phyloP scores from a whole-genome alignment of 2,329 filamentous ascomycete species.

The Cordyceps fumosorosea region DNA sequence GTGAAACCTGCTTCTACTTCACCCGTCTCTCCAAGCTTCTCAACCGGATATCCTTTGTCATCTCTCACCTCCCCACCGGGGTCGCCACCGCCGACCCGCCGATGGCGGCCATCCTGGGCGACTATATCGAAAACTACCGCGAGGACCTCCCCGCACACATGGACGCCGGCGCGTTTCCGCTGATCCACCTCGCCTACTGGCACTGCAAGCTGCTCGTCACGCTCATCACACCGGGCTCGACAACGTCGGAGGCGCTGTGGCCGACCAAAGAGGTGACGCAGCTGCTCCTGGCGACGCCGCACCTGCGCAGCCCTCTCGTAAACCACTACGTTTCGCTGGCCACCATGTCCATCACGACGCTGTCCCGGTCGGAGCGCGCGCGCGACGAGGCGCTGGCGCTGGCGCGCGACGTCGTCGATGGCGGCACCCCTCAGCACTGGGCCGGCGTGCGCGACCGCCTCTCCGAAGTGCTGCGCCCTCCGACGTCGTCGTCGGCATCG shows the following conservation, averaged over 20 bases:
- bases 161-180: slow-evolving; percentile 43
- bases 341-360: slow-evolving; percentile 53
- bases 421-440: slow-evolving; percentile 42
- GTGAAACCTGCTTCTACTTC: slow-evolving; percentile 57
- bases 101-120: slow-evolving; percentile 28
- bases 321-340: slow-evolving; percentile 60
- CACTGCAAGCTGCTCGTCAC: slow-evolving; percentile 60
- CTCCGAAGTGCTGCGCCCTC: slow-evolving; percentile 25
- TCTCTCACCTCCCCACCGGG: slow-evolving; percentile 30
- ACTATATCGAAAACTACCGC: slow-evolving; percentile 53
- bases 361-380: slow-evolving; percentile 48
- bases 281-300: slow-evolving; percentile 49
- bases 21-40: slow-evolving; percentile 55
- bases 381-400: slow-evolving; percentile 50
- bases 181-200: slow-evolving; percentile 64
- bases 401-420: slow-evolving; percentile 50
- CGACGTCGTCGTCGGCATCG: slow-evolving; percentile 25
- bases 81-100: slow-evolving; percentile 27
- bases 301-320: slow-evolving; percentile 55
- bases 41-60: slow-evolving; percentile 31
- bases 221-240: slow-evolving; percentile 49
- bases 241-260: slow-evolving; percentile 52
- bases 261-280: slow-evolving; percentile 52
- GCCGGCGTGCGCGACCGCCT: slow-evolving; percentile 46
- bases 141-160: slow-evolving; percentile 55